Percentiles rank a stretch among this genome's conserved stretches.
These are phyloP conservation scores for Cymbidium sinense DNA, from an alignment of 106 monocot genomes.

Conservation along the genomic window DNA sequence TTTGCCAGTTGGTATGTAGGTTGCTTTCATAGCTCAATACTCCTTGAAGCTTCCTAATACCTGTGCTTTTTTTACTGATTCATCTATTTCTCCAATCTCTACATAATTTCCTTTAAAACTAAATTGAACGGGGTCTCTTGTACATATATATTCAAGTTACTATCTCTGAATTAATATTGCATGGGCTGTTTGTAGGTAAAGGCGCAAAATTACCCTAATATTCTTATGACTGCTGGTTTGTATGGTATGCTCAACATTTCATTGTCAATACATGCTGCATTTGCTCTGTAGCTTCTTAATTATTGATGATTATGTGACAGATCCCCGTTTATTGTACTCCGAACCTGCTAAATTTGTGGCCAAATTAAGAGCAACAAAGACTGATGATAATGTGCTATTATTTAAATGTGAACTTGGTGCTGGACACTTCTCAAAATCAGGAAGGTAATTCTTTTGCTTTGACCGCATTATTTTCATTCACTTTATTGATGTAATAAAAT, in stretches of 20 bases:
- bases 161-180: not conserved
- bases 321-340: slow-evolving; percentile 86
- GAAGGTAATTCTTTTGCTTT: slow-evolving; percentile 43
- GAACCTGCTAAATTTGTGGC: slow-evolving; percentile 97
- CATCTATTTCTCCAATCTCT: not conserved
- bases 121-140: too few relatives aligned
- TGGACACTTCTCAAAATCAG: slow-evolving; percentile 86
- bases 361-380: slow-evolving; percentile 77
- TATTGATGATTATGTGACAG: slow-evolving; percentile 19
- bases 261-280: not conserved
- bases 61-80: not conserved
- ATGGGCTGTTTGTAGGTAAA: slow-evolving; percentile 38
- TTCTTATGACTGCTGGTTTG: slow-evolving; percentile 94
- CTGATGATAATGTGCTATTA: slow-evolving; percentile 73
- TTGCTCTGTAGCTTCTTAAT: not conserved
- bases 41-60: not conserved
- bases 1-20: too few relatives aligned
- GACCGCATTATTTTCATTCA: not conserved
- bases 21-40: not conserved
- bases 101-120: too few relatives aligned
- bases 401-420: slow-evolving; percentile 92
- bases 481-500: not conserved
- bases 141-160: not conserved
- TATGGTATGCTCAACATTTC: slow-evolving; percentile 48
- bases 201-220: slow-evolving; percentile 30